Evolutionary conservation across 129 eudicot genomes (phyloP).

Genomic region (Artemisia annua): DNA sequence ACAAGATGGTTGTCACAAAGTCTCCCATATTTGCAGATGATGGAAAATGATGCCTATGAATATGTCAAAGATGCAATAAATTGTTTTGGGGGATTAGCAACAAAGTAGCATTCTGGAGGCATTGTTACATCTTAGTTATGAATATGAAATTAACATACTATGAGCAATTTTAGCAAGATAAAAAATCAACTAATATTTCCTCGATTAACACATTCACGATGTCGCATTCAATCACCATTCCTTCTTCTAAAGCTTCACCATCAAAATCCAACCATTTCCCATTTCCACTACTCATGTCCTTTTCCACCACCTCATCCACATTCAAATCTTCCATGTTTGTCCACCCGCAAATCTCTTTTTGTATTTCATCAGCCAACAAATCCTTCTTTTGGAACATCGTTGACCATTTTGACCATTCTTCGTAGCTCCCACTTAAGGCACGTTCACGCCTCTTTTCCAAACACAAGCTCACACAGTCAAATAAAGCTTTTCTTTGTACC

Average conservation of each 20-base stretch:
- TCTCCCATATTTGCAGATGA: no score
- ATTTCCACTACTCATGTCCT: constrained; percentile 66
- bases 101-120: constrained; percentile 6
- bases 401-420: constrained; percentile 63
- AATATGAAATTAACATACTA: constrained; percentile 6
- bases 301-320: constrained; percentile 87
- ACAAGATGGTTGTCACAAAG: neutral
- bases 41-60: no score
- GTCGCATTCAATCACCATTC: constrained; percentile 49
- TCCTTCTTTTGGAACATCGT: constrained; percentile 35
- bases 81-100: constrained; percentile 7
- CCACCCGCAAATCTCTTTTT: constrained; percentile 59
- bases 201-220: constrained; percentile 55
- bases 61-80: constrained; percentile 2
- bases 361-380: constrained; percentile 56
- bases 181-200: constrained; percentile 64
- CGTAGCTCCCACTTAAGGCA: constrained; percentile 48
- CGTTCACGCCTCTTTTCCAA: constrained; percentile 37
- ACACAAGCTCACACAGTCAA: constrained; percentile 58
- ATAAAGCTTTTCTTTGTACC: constrained; percentile 53
- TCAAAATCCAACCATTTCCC: constrained; percentile 92
- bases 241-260: constrained; percentile 73
- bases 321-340: constrained; percentile 61
- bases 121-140: constrained; percentile 1
- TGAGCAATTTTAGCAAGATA: constrained; percentile 10